phyloP scores from a whole-genome alignment of 257 asterid species.

The Anisodus acutangulus region DNA sequence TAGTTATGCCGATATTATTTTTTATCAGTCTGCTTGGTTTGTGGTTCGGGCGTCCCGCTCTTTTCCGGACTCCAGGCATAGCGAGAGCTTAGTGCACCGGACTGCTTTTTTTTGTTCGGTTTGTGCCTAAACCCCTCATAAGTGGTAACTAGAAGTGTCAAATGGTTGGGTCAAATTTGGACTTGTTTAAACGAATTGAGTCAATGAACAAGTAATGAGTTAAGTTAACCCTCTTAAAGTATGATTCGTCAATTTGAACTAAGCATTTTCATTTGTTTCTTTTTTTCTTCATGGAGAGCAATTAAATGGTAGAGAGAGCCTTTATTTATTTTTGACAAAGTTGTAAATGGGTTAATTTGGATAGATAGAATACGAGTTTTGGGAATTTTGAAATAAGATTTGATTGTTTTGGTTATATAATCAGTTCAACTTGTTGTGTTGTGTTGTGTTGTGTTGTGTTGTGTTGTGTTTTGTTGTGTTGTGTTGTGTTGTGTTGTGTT shows the following conservation, averaged over 20 bases:
- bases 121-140: not conserved
- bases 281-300: not conserved
- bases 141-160: no score
- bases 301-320: not conserved
- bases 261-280: not conserved
- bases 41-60: no score
- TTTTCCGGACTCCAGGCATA: no score
- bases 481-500: no score
- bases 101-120: constrained; percentile 36
- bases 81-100: no score
- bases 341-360: not conserved
- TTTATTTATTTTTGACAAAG: not conserved
- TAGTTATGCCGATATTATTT: no score
- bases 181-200: not conserved
- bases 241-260: not conserved
- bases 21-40: no score
- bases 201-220: not conserved
- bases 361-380: not conserved
- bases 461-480: no score
- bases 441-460: no score
- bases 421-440: not conserved
- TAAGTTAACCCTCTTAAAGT: not conserved
- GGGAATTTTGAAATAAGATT: not conserved
- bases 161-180: not conserved
- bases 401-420: not conserved